Percentiles rank a stretch among this genome's conserved stretches.
Evolutionary conservation across 2,329 filamentous ascomycete genomes (phyloP).

Genomic region (Cucurbitaria berberidis): DNA sequence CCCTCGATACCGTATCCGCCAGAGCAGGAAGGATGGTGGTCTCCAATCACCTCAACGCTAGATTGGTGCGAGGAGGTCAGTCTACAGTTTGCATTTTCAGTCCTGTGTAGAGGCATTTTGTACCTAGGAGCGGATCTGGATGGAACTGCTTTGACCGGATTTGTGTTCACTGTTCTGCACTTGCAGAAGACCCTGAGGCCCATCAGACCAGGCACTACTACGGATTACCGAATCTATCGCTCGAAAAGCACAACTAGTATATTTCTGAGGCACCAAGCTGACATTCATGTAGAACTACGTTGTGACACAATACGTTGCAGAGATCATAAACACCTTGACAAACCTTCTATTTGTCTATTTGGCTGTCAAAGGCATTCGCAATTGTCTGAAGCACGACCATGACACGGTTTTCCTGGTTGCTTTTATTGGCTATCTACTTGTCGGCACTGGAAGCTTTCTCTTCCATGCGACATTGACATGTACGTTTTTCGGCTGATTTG

Average conservation of each 20-base stretch:
- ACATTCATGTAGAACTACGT: conserved; percentile 67
- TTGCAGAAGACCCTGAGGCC: background rate
- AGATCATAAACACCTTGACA: conserved; percentile 80
- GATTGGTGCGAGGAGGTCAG: conserved; percentile 82
- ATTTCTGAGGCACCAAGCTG: background rate
- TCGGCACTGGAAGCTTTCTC: conserved; percentile 66
- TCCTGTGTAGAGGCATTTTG: background rate
- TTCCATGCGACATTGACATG: conserved; percentile 71
- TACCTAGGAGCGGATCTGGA: background rate
- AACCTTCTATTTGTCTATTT: conserved; percentile 83
- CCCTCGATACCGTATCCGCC: conserved; percentile 58
- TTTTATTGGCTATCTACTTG: conserved; percentile 66
- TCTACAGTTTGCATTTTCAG: background rate
- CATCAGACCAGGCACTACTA: background rate
- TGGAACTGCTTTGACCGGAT: background rate
- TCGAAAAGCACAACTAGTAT: background rate
- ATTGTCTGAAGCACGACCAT: conserved; percentile 74
- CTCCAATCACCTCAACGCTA: conserved; percentile 71
- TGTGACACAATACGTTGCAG: conserved; percentile 75
- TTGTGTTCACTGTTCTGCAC: background rate
- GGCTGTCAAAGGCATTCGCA: conserved; percentile 74
- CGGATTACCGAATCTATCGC: background rate
- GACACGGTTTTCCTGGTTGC: conserved; percentile 75
- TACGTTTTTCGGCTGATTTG: conserved; percentile 38
- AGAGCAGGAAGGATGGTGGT: conserved; percentile 67